Base-by-base conservation (phyloP, 495 filamentous ascomycete genomes). In the Tuber umbilicatum region DNA sequence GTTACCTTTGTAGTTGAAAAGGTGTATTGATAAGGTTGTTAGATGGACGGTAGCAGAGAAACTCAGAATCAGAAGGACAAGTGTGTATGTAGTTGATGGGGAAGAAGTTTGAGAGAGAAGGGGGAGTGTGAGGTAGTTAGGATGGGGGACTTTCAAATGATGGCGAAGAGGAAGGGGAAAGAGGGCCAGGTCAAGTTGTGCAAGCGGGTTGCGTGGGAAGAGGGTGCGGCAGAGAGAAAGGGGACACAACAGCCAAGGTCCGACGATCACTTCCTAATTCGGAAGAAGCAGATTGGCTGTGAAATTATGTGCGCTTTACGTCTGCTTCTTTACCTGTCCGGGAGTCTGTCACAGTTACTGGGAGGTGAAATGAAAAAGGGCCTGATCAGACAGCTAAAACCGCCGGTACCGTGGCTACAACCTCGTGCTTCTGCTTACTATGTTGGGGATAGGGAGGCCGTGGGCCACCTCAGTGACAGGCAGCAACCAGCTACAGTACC, bases 31-130 rank as follows among this genome's bases (percentile, higher is more conserved):
- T 64, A 64, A 64, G 76, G 75, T 73, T 81, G 76, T 78, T 79
- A 81, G 80, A 78, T 72, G 64, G 71, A 69, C 72, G 74, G 70
- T 71, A 72, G 27, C 31, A 73, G 68, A 73, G 69, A 55, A 70
- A 42, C 35, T 78, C 75, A 75, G 78, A 73, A 75, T 70, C 75
- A 79, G 79, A 78, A 73, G 73, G 77, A 17, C 27, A 64, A 64
- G 55, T 64, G 14, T 35, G 55, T 64, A 78, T 78, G 84, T 81
- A 84, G 82, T 81, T 85, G 83, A 84, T 84, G 84, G 74, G 74
- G 73, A 73, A 76, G 79, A 74, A 78, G 79, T 81, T 75, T 80
- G 76, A 69, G 75, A 71, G 70, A 73, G 78, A 76, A 81, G 81
- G 73, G 78, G 73, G 74, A 80, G 76, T 81, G 76, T 73, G 73